These are phyloP conservation scores for Thelonectria blattea DNA, from an alignment of 2,329 filamentous ascomycete species.

Conservation along the genomic window DNA sequence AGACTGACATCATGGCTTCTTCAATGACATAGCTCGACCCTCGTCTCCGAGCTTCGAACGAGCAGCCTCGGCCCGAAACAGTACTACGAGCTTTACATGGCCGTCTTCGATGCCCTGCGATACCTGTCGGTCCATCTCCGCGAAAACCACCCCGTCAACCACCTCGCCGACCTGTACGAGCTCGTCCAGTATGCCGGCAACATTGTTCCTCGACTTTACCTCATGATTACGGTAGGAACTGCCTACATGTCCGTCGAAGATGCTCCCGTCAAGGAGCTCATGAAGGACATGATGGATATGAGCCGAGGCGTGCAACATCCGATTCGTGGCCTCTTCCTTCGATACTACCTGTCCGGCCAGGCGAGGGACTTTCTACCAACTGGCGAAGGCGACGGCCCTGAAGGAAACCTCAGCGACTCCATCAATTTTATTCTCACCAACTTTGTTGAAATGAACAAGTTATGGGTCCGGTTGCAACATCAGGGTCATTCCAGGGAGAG, in stretches of 20 bases:
- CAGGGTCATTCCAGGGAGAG: constrained; percentile 95
- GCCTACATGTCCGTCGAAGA: constrained; percentile 99
- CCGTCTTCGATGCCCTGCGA: constrained; percentile 95
- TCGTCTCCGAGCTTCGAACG: constrained; percentile 97
- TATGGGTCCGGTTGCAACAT: constrained; percentile 97
- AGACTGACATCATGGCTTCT: constrained; percentile 17
- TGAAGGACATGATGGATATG: constrained; percentile 99
- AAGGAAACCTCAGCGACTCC: constrained; percentile 95
- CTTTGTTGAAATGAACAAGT: constrained; percentile 99
- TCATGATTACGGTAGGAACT: constrained; percentile 99
- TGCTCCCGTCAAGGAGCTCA: constrained; percentile 98
- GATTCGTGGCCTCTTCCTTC: constrained; percentile 89
- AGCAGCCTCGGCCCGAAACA: constrained; percentile 98
- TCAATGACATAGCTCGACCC: constrained; percentile 75
- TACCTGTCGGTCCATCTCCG: constrained; percentile 96
- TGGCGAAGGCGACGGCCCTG: constrained; percentile 84
- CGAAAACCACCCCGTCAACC: constrained; percentile 96
- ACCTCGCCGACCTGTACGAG: constrained; percentile 97
- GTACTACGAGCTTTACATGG: constrained; percentile 99
- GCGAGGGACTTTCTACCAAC: constrained; percentile 86
- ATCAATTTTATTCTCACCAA: constrained; percentile 98
- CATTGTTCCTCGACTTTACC: constrained; percentile 92
- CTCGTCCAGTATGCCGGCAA: constrained; percentile 98
- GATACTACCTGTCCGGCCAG: constrained; percentile 96
- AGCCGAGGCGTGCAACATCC: constrained; percentile 97